Base-by-base conservation (phyloP, 2,329 filamentous ascomycete species). In the Ascochyta lentis region DNA sequence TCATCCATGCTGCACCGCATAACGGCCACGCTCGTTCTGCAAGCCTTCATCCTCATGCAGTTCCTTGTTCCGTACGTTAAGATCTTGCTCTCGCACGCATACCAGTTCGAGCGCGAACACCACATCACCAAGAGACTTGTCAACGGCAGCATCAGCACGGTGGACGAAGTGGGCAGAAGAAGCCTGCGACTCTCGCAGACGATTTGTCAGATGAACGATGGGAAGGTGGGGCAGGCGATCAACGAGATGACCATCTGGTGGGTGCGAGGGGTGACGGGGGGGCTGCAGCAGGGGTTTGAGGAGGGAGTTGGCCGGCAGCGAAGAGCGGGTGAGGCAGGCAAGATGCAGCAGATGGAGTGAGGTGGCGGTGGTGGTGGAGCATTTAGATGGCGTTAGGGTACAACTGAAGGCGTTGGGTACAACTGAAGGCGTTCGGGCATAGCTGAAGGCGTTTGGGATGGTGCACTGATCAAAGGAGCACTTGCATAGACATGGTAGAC, bases 81-180 rank as follows among this genome's bases (percentile, higher is more conserved):
- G 59, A 65, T 82, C 4, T 70, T 89, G 12, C 62, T 87, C 13
- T 78, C 79, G 15, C 74, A 81, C 15, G 78, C 83, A 15, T 87
- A 86, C 59, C 77, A 81, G 44, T 87, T 88, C 59, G 89, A 92
- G 69, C 82, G 86, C 15, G 81, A 86, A 61, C 84, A 91, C 73
- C 84, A 84, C 59, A 79, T 92, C 56, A 86, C 83, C 0, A 83
- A 87, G 66, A 81, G 82, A 23, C 59, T 88, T 1, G 71, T 88
- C 16, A 78, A 79, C 7, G 77, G 78, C 22, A 76, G 84, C 6
- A 73, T 87, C 29, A 77, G 79, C 42, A 78, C 83, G 2, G 82
- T 83, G 3, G 82, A 86, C 59, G 74, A 72, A 43, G 61, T 88
- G 39, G 82, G 85, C 3, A 81, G 81, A 53, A 76, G 79, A 15